Base-by-base conservation (phyloP, 176 grass and related monocot genomes). In the Triticum timopheevii region DNA sequence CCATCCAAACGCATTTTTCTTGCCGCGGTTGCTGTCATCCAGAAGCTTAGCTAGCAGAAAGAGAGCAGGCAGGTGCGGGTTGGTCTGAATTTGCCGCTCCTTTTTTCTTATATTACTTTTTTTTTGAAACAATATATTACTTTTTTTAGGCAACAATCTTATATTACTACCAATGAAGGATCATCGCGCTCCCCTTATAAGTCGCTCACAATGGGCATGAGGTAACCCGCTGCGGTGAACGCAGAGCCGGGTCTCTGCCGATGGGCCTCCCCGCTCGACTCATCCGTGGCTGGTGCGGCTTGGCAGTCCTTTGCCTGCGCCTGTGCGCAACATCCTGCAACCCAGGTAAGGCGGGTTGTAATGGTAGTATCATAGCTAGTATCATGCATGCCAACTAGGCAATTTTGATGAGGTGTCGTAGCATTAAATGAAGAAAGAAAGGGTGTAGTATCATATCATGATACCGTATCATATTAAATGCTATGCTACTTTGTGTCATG, bases 181-280 rank as follows among this genome's bases (percentile, higher is more conserved):
- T 45, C 82, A 4, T 6, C 79, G 62, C 8, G 19, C 49, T 20
- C 68, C 49, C 25, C 15, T 27, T 49, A 74, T 76, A 80, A 87
- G 80, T 36, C 76, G 63, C 35, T 25, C 15, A 0, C 27, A 45
- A 62, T n/a, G 54, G 54, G 50, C 59, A 63, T 23, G 70, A 25
- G 52, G 54, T 20, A 59, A 76, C 6, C 64, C 23, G 7, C 62
- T 13, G 66, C 45, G 40, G 42, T 49, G 11, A n/a, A 22, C 42
- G 49, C 50, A 10, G 27, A 77, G 63, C 38, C 28, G 44, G 2
- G 17, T 44, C 38, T 7, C 20, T 39, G n/a, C 2, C 45, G 54
- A 94, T 94, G 90, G 52, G 39, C 23, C 90, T 73, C 76, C 13
- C 40, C 9, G 65, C 27, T 76, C n/a, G 67, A 22, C 56, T 47